Percentiles rank a stretch among this genome's conserved stretches.
Evolutionary conservation across 768 basidiomycete genomes (phyloP).

Genomic region (Leccinum boreale): DNA sequence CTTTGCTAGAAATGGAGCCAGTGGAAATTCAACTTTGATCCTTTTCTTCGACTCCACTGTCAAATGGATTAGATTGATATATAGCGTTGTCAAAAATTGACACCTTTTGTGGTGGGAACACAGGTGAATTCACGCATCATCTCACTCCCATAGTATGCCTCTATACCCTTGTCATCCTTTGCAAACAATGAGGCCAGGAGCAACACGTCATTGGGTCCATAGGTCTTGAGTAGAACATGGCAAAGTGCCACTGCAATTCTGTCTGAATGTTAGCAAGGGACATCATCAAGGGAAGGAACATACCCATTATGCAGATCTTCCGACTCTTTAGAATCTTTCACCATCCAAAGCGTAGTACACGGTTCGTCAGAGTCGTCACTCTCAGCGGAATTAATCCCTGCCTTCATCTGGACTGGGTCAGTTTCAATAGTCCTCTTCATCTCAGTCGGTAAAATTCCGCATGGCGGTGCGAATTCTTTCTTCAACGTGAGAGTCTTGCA

Average conservation of each 20-base stretch:
- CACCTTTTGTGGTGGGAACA: background rate
- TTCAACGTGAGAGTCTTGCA: slow-evolving; percentile 5
- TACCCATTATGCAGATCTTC: slow-evolving; percentile 5
- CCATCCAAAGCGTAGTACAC: slow-evolving; percentile 13
- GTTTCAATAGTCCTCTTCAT: background rate
- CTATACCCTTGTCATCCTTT: background rate
- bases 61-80: background rate
- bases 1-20: background rate
- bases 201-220: slow-evolving; percentile 9
- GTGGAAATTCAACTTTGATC: background rate
- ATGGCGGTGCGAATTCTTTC: slow-evolving; percentile 11
- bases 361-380: background rate
- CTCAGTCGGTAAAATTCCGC: background rate
- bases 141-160: background rate
- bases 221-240: slow-evolving; percentile 9
- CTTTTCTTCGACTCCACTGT: background rate
- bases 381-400: slow-evolving; percentile 2
- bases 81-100: background rate
- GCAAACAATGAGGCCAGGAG: slow-evolving; percentile 11
- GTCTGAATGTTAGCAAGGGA: background rate
- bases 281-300: background rate
- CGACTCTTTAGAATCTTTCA: background rate
- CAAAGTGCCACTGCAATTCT: slow-evolving; percentile 14
- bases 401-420: background rate
- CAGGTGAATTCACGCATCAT: background rate